Evolutionary conservation across 192 early-diverging fungal species (phyloP).

Genomic region (Podila clonocystis): DNA sequence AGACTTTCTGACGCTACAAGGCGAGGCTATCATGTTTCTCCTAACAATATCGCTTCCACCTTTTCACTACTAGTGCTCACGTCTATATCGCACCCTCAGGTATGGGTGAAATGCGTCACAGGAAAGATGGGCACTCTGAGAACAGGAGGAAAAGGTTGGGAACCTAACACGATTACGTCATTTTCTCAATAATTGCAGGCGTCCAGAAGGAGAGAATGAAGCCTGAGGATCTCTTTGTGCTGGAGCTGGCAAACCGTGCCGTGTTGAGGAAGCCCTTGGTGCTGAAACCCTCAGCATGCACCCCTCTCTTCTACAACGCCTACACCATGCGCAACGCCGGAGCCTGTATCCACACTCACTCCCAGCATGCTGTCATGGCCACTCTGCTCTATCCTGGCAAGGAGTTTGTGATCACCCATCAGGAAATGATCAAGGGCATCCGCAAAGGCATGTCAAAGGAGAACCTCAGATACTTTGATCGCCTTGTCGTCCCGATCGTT

Average conservation of each 20-base stretch:
- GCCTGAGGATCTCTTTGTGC: slow-evolving; percentile 87
- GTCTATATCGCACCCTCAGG: slow-evolving; percentile 90
- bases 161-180: background rate
- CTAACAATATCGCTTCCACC: background rate
- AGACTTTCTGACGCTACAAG: background rate
- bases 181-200: slow-evolving; percentile 59
- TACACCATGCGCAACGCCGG: slow-evolving; percentile 86
- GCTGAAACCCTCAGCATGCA: slow-evolving; percentile 91
- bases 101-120: slow-evolving; percentile 1
- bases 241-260: slow-evolving; percentile 65
- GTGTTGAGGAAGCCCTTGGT: slow-evolving; percentile 77
- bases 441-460: slow-evolving; percentile 71
- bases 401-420: slow-evolving; percentile 90
- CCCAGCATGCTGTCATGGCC: slow-evolving; percentile 93
- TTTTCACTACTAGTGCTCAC: slow-evolving; percentile 55
- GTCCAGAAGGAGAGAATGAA: slow-evolving; percentile 96
- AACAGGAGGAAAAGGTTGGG: background rate
- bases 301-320: slow-evolving; percentile 94
- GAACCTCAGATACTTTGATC: slow-evolving; percentile 83
- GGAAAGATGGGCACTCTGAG: background rate
- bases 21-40: background rate
- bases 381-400: slow-evolving; percentile 82
- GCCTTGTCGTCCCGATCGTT: slow-evolving; percentile 89
- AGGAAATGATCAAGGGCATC: slow-evolving; percentile 99
- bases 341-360: slow-evolving; percentile 97